Base-by-base conservation (phyloP, 306 rosid genomes). In the Lablab purpureus region DNA sequence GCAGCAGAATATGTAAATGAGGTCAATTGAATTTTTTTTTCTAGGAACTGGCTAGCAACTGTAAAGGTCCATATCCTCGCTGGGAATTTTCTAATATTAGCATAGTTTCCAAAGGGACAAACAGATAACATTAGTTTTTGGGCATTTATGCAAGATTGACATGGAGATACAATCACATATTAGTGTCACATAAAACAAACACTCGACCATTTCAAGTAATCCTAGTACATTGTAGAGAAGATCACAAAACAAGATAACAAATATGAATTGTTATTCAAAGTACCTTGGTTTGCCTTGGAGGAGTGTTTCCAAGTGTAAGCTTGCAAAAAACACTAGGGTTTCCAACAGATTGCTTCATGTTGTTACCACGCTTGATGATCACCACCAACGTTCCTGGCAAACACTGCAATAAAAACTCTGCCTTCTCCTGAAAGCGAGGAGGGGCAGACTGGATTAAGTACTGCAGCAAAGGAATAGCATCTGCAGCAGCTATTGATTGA, bases 311-410 rank as follows among this genome's bases (percentile, higher is more conserved):
- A n/a, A 95, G 94, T 56, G 99, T 95, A 75, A 95, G 93, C 76
- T 95, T 95, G 80, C 99, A 95, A 76, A 21, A 95, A 23, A 92
- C 97, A 90, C 99, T 95, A 4, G 98, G 93, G 86, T 92, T 95
- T 85, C 99, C 99, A 55, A 95, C 99, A 18, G 99, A 95, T 89
- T 95, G 99, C 87, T 92, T 95, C 99, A 95, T 95, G 72, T 92
- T 92, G 83, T 90, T 95, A 47, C 99, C 99, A n/a, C 93, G 86
- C 80, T 95, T 95, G 80, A 95, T 91, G 62, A 87, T 91, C 80
- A 92, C 99, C 46, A 91, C 93, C 81, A 95, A 80, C 23, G 99
- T 92, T 78, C 99, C 99, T 0, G 99, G 99, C 86, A 95, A 91
- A 87, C 99, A 95, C 87, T 95, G 99, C 90, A 95, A 85, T 27